A percentile compares a stretch with the other conserved stretches of the same genome.
These are phyloP conservation scores for Magnaporthiopsis rhizophila DNA, from an alignment of 2,329 filamentous ascomycete genomes.

Conservation along the genomic window DNA sequence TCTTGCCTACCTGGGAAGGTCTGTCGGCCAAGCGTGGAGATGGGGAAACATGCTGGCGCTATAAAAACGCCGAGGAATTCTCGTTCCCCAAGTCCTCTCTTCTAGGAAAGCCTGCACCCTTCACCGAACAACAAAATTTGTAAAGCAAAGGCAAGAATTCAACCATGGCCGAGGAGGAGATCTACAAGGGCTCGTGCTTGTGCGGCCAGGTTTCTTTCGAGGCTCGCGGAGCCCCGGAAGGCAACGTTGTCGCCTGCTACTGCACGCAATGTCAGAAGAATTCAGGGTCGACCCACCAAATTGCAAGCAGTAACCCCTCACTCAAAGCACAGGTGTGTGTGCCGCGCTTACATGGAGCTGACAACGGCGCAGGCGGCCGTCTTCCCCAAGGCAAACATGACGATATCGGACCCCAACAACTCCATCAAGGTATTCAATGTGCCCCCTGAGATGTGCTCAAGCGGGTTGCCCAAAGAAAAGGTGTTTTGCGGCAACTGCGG, in stretches of 20 bases:
- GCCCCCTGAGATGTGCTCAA: conserved; percentile 11
- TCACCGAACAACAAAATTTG: background rate
- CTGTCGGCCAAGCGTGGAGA: background rate
- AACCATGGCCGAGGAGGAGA: background rate
- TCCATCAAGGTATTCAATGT: conserved; percentile 15
- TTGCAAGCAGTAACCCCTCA: conserved; percentile 7
- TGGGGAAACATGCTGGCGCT: background rate
- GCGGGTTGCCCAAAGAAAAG: conserved; percentile 16
- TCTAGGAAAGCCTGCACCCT: background rate
- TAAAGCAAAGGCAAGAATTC: background rate
- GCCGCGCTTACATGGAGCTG: background rate
- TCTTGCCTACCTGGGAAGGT: background rate
- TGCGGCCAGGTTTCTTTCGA: conserved; percentile 16
- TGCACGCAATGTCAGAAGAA: conserved; percentile 15
- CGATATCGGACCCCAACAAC: conserved; percentile 12
- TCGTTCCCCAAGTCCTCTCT: background rate
- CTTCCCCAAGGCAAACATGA: conserved; percentile 13
- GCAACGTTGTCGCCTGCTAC: conserved; percentile 14
- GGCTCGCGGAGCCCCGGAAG: conserved; percentile 12
- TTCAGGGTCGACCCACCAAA: conserved; percentile 13
- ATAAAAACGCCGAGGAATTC: background rate
- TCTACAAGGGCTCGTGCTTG: conserved; percentile 12
- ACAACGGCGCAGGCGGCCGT: conserved; percentile 12
- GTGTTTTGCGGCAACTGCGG: conserved; percentile 17
- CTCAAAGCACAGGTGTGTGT: too few species aligned